A percentile compares a stretch with the other conserved stretches of the same genome.
phyloP scores from a whole-genome alignment of 352 stramenopile species.

The Globisporangium spinosum region DNA sequence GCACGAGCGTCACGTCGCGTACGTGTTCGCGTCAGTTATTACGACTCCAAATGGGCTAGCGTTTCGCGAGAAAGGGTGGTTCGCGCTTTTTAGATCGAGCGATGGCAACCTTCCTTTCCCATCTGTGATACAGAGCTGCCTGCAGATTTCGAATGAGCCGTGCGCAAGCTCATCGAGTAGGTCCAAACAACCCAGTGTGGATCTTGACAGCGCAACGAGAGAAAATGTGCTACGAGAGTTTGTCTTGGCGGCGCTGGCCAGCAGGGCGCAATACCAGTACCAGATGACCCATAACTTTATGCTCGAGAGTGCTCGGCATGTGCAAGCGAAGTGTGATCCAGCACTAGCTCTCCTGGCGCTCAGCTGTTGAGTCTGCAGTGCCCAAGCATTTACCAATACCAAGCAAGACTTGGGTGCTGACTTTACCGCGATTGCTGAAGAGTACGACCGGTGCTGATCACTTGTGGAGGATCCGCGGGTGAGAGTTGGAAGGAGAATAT shows the following conservation, averaged over 20 bases:
- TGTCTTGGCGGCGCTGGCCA: neutral
- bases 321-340: neutral
- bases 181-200: neutral
- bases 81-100: neutral
- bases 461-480: neutral
- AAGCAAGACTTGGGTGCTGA: neutral
- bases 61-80: conserved; percentile 14
- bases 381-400: neutral
- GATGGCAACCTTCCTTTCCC: neutral
- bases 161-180: neutral
- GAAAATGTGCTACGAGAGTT: conserved; percentile 7
- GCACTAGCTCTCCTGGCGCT: neutral
- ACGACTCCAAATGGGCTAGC: neutral
- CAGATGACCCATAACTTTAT: conserved; percentile 3
- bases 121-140: conserved; percentile 1
- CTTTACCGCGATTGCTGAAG: no score
- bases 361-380: neutral
- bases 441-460: neutral
- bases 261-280: neutral
- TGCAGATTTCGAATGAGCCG: conserved; percentile 16
- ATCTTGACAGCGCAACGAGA: neutral
- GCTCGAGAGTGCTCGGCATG: neutral
- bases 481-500: neutral
- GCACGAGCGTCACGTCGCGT: conserved; percentile 1
- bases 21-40: conserved; percentile 5